A percentile compares a stretch with the other conserved stretches of the same genome.
These are phyloP conservation scores for Leishmania lainsoni DNA, from an alignment of 208 protist genomes.

Conservation along the genomic window DNA sequence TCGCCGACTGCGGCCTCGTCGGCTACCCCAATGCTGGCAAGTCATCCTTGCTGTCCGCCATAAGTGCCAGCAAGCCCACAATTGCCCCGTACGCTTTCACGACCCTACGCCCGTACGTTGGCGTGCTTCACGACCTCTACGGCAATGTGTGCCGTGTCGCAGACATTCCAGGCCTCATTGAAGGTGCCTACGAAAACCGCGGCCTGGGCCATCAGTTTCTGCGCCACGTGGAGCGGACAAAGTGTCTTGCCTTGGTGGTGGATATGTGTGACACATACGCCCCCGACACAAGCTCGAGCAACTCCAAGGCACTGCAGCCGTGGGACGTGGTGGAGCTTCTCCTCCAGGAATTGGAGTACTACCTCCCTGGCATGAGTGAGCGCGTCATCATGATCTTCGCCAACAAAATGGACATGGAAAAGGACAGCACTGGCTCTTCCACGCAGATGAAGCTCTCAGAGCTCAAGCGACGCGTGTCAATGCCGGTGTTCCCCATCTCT, in stretches of 20 bases:
- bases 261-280: slow-evolving; percentile 85
- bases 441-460: slow-evolving; percentile 67
- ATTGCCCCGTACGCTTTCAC: slow-evolving; percentile 92
- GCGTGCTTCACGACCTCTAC: slow-evolving; percentile 83
- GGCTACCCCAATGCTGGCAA: slow-evolving; percentile 94
- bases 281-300: slow-evolving; percentile 22
- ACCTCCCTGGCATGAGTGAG: slow-evolving; percentile 67
- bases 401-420: slow-evolving; percentile 92
- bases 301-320: slow-evolving; percentile 47
- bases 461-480: slow-evolving; percentile 51
- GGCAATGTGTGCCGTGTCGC: slow-evolving; percentile 84
- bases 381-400: slow-evolving; percentile 85
- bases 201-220: slow-evolving; percentile 92
- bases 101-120: slow-evolving; percentile 90
- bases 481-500: slow-evolving; percentile 92
- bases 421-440: slow-evolving; percentile 47
- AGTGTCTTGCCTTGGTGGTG: slow-evolving; percentile 87
- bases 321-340: slow-evolving; percentile 87
- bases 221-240: slow-evolving; percentile 91
- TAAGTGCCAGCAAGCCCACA: slow-evolving; percentile 82
- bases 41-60: slow-evolving; percentile 89
- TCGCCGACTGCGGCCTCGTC: slow-evolving; percentile 92
- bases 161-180: slow-evolving; percentile 92
- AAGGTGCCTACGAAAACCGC: slow-evolving; percentile 90
- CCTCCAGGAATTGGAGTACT: slow-evolving; percentile 87